Base-by-base conservation (phyloP, 2,329 filamentous ascomycete genomes). In the Trichoderma sp. region DNA sequence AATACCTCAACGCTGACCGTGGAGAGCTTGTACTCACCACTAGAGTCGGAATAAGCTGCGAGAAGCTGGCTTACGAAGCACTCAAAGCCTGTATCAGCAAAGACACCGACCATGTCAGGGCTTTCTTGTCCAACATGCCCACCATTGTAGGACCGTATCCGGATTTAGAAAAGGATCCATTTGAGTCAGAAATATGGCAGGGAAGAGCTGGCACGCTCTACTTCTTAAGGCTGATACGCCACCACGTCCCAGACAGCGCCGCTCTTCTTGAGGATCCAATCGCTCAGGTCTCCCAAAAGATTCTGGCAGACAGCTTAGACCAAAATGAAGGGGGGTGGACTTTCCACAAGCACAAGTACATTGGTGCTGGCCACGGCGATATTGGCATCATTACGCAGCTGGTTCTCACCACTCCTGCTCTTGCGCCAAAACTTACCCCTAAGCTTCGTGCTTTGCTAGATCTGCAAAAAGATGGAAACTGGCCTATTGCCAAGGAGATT, bases 331-430 rank as follows among this genome's bases (percentile, higher is more conserved):
- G 78, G 47, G 80, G 78, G 1, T 93, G 91, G 91, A 86, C 84
- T 73, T 93, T 89, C 88, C 86, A 89, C 72, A 87, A 86, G 15
- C 88, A 88, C 75, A 78, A 82, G 21, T 92, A 92, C 76, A 82
- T 92, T 43, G 92, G 91, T 1, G 89, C 91, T 6, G 88, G 87
- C 0, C 90, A 93, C 76, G 92, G 92, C 8, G 86, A 88, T 14
- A 87, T 93, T 30, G 90, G 91, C 5, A 92, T 92, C 78, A 85
- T 93, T 71, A 90, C 88, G n/a, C 91, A 93, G 79, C 82, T 93
- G 15, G 85, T 92, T 2, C 82, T 87, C 26, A 89, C 89, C 3
- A 85, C 86, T 70, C 86, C 88, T 0, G 80, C 82, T 6, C 84
- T 87, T 73, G 89, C 90, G 1, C 79, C 84, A 1, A 83, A 84